Evolutionary conservation across 192 early-diverging fungal species (phyloP).

Genomic region (Obelidium mucronatum): DNA sequence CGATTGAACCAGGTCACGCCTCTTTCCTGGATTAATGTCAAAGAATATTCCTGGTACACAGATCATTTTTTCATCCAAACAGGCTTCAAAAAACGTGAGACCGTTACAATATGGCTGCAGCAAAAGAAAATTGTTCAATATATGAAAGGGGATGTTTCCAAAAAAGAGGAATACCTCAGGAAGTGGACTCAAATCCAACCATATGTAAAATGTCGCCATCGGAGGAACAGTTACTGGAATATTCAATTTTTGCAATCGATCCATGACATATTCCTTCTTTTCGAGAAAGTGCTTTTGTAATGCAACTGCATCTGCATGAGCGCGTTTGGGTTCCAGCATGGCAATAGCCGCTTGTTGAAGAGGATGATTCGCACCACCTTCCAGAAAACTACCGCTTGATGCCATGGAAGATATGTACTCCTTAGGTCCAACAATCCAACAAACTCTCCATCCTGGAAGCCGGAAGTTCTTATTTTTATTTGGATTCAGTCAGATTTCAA

Average conservation of each 20-base stretch:
- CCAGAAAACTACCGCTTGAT: conserved; percentile 58
- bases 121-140: no score
- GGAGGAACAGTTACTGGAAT: conserved; percentile 51
- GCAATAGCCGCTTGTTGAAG: conserved; percentile 62
- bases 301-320: conserved; percentile 46
- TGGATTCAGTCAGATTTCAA: conserved; percentile 40
- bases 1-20: conserved; percentile 60
- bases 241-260: conserved; percentile 46
- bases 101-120: conserved; percentile 57
- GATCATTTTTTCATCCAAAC: conserved; percentile 62
- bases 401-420: conserved; percentile 57
- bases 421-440: conserved; percentile 66
- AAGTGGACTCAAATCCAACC: conserved; percentile 53
- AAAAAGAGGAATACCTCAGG: conserved; percentile 39
- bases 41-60: conserved; percentile 62
- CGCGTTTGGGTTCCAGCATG: conserved; percentile 49
- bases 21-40: conserved; percentile 61
- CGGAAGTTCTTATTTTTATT: conserved; percentile 53
- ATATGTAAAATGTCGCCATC: conserved; percentile 63
- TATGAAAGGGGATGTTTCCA: no score
- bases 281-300: conserved; percentile 56
- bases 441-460: conserved; percentile 64
- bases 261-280: conserved; percentile 59
- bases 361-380: conserved; percentile 64
- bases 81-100: conserved; percentile 62